Base-by-base conservation (phyloP, 768 basidiomycete genomes). In the Lactifluus rugatus region DNA sequence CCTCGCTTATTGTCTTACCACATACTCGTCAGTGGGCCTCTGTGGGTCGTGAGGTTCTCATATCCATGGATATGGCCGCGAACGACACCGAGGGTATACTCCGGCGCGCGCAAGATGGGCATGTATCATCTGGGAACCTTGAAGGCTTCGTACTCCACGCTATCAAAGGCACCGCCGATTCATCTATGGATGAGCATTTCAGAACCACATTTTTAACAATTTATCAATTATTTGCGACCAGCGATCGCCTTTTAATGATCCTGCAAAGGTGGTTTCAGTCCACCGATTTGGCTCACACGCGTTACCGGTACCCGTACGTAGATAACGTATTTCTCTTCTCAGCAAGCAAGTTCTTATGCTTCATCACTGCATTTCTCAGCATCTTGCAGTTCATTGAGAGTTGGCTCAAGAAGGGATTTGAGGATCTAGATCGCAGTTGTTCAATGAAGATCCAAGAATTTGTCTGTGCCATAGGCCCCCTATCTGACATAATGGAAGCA, bases 321-420 rank as follows among this genome's bases (percentile, higher is more conserved):
- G n/a, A 47, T 23, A 10, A 16, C 1, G 3, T 11, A n/a, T 5
- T 13, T 46, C 42, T 17, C 10, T 13, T 46, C 42, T 17, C 26
- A 14, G 16, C 19, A 37, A 26, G 21, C 17, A 16, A 37, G 36
- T 31, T 19, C 13, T 39, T 21, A 46, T 39, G 44, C 23, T n/a
- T 26, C 19, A 9, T 41, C 21, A 19, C 28, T 19, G 17, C 8
- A 10, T 34, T 13, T 36, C 23, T 17, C 23, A 60, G 59, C 11
- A 47, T 60, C 28, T 52, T 60, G n/a, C 47, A 51, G 9, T 50
- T 60, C 6, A 56, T 60, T 36, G 54, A 51, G 54, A 34, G 49
- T 19, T 60, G 59, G 59, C 54, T 60, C 13, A 42, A 41, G 37
- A 56, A 56, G 42, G 59, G 59, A 19, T 60, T 60, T 19, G 49